Base-by-base conservation (phyloP, 2,329 filamentous ascomycete genomes). In the Aschersonia sp. region DNA sequence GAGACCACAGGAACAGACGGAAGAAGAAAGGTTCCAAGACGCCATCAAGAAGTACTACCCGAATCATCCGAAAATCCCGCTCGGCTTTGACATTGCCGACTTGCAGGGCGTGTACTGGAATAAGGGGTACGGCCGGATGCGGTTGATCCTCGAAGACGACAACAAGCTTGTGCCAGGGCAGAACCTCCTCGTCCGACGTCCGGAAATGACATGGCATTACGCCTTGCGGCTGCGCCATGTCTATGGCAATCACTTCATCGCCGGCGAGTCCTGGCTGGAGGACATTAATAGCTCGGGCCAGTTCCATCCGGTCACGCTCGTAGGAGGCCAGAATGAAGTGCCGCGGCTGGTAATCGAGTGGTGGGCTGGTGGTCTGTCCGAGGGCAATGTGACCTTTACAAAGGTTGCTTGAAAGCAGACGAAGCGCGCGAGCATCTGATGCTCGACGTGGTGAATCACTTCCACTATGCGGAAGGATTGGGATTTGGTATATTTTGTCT, bases 91-190 rank as follows among this genome's bases (percentile, higher is more conserved):
- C 12, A 54, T 55, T 37, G 66, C 66, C 50, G 50, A 55, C 1
- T 48, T 62, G 22, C 52, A 56, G 2, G 72, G 72, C 4, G 67
- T 60, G 2, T 75, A 73, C 52, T 64, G 57, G 50, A 62, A 73
- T 47, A 61, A 63, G 2, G 69, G 62, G 4, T 73, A 72, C 56
- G 58, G 56, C 22, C 49, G 44, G 1, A 45, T 63, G 9, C 48
- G 51, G 0, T 48, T 63, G 5, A 47, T 47, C 1, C 49, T 49
- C 8, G 48, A 53, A 6, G 41, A 51, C 6, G 32, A 49, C 4
- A 48, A 53, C 42, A 7, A 11, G 42, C 42, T 11, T 22, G 40
- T 7, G 40, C 40, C 40, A 2, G 40, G 9, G 40, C 10, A 9
- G 6, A 6, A 43, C 30, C 42, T 43, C n/a, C 7, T 43, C 30